phyloP scores from a whole-genome alignment of 495 filamentous ascomycete species.

The Pyrenula massariospora region DNA sequence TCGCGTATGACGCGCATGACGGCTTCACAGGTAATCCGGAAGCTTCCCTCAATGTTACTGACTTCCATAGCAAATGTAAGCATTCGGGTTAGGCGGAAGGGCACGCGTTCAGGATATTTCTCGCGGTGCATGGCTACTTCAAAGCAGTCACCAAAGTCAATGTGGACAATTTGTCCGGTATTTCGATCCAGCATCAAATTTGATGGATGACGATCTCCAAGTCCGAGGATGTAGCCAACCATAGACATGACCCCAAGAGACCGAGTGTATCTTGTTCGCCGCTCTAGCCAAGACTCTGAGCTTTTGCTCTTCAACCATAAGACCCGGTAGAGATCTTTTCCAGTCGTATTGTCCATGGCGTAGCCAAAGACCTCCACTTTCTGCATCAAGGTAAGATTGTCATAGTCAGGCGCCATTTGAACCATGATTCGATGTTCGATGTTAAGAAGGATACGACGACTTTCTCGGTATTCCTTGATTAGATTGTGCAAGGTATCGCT shows the following conservation, averaged over 20 bases:
- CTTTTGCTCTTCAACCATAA: constrained; percentile 98
- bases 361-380: constrained; percentile 99
- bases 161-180: constrained; percentile 93
- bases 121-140: constrained; percentile 99
- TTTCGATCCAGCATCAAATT: constrained; percentile 94
- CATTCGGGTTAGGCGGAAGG: constrained; percentile 96
- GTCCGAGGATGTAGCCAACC: constrained; percentile 95
- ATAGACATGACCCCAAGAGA: constrained; percentile 99
- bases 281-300: constrained; percentile 93
- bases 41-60: constrained; percentile 97
- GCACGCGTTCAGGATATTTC: constrained; percentile 95
- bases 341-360: constrained; percentile 95
- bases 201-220: constrained; percentile 92
- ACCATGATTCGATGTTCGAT: constrained; percentile 99
- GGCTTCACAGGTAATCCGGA: constrained; percentile 92
- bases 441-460: constrained; percentile 90
- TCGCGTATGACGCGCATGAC: constrained; percentile 94
- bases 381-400: constrained; percentile 97
- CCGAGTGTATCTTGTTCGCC: constrained; percentile 93
- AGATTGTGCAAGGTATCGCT: constrained; percentile 93
- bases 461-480: constrained; percentile 94
- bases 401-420: constrained; percentile 98
- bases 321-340: constrained; percentile 94
- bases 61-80: constrained; percentile 99
- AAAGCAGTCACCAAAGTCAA: constrained; percentile 99